These are phyloP conservation scores for Dactylellina drechsleri DNA, from an alignment of 2,329 filamentous ascomycete genomes.

Conservation along the genomic window DNA sequence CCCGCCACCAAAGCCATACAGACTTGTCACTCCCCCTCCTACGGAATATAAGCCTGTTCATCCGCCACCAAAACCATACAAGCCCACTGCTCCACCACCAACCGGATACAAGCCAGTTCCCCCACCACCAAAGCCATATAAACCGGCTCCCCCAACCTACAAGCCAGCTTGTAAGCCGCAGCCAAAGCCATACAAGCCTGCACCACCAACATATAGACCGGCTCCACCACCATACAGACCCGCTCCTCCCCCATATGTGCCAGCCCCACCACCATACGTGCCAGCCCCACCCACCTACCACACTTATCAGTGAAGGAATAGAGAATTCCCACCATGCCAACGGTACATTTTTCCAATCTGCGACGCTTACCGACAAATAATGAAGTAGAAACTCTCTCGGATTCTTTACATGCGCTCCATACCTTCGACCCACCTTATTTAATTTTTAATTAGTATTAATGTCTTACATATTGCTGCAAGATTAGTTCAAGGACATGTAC, in stretches of 20 bases:
- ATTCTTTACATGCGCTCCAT: background rate
- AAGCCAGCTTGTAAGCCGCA: background rate
- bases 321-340: background rate
- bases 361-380: background rate
- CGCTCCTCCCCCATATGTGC: background rate
- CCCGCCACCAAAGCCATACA: constrained; percentile 4
- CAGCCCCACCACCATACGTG: no score
- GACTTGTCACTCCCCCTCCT: background rate
- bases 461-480: no score
- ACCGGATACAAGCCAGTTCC: constrained; percentile 5
- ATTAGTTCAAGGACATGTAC: no score
- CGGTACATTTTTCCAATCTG: no score
- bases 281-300: constrained; percentile 10
- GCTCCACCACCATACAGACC: background rate
- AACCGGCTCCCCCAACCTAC: background rate
- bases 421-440: background rate
- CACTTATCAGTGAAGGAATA: background rate
- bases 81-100: background rate
- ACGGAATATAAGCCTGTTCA: background rate
- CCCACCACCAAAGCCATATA: constrained; percentile 4
- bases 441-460: background rate
- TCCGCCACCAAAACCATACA: constrained; percentile 12
- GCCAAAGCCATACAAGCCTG: background rate
- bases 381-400: background rate
- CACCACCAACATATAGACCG: background rate